Conservation (phyloP, 805 yeast species). For the Saccharomycopsis olivae region DNA sequence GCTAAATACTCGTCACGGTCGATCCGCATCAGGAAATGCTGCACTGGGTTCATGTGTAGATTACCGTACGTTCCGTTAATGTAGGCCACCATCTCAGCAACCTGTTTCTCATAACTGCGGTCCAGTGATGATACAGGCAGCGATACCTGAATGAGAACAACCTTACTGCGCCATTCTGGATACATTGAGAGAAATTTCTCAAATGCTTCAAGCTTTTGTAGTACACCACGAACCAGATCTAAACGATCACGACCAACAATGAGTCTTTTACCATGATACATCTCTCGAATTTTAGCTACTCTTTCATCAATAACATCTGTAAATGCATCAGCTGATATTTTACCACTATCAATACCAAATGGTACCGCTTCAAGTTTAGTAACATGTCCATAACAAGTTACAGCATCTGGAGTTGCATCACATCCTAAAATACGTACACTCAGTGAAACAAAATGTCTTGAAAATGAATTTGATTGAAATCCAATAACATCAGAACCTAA, state of each 20-base stretch:
- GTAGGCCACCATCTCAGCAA: conserved; percentile 66
- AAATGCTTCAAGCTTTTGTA: conserved; percentile 86
- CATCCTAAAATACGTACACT: conserved; percentile 82
- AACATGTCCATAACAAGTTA: conserved; percentile 67
- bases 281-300: conserved; percentile 49
- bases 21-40: conserved; percentile 85
- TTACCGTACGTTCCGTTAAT: conserved; percentile 83
- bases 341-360: conserved; percentile 75
- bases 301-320: conserved; percentile 43
- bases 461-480: conserved; percentile 78
- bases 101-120: conserved; percentile 54
- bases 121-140: conserved; percentile 52
- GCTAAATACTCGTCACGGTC: conserved; percentile 86
- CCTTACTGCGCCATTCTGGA: conserved; percentile 85
- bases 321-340: conserved; percentile 51
- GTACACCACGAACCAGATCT: conserved; percentile 86
- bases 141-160: conserved; percentile 85
- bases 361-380: conserved; percentile 72
- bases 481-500: conserved; percentile 81
- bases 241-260: conserved; percentile 91
- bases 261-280: conserved; percentile 58
- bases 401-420: conserved; percentile 47
- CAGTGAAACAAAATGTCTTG: conserved; percentile 84
- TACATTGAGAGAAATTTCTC: conserved; percentile 80
- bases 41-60: conserved; percentile 76